Evolutionary conservation across 1,284 basidiomycete genomes (phyloP).

Genomic region (Serendipita sp.): DNA sequence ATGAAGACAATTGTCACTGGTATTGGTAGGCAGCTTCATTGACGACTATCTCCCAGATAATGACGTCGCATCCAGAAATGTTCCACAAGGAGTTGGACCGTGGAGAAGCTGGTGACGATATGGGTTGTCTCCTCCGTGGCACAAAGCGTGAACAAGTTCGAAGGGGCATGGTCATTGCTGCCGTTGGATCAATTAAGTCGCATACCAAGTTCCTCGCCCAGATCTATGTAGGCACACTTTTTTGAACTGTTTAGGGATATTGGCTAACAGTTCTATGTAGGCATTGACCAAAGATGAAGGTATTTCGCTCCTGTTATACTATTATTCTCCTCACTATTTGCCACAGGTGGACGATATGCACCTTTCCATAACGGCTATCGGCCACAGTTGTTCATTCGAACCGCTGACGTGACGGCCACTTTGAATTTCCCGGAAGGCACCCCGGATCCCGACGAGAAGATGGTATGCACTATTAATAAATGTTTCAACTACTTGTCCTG

Average conservation of each 20-base stretch:
- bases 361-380: conserved; percentile 96
- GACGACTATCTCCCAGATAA: background rate
- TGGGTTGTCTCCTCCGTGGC: conserved; percentile 94
- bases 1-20: conserved; percentile 94
- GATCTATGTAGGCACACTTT: conserved; percentile 52
- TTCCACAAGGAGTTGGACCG: conserved; percentile 99
- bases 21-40: conserved; percentile 47
- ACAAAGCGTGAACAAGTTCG: conserved; percentile 93
- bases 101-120: conserved; percentile 97
- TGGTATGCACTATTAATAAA: conserved; percentile 33
- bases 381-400: conserved; percentile 93
- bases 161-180: conserved; percentile 84
- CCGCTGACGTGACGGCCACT: conserved; percentile 82
- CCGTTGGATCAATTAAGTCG: conserved; percentile 87
- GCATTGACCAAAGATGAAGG: conserved; percentile 93
- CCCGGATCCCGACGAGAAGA: conserved; percentile 63
- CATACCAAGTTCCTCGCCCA: conserved; percentile 90
- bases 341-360: conserved; percentile 74
- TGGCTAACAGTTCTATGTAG: conserved; percentile 23
- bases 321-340: conserved; percentile 7
- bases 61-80: conserved; percentile 53
- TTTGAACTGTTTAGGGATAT: background rate
- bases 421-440: conserved; percentile 81
- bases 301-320: background rate
- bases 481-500: background rate